Evolutionary conservation across 805 yeast species (phyloP).

Genomic region (Lipomyces sp.): DNA sequence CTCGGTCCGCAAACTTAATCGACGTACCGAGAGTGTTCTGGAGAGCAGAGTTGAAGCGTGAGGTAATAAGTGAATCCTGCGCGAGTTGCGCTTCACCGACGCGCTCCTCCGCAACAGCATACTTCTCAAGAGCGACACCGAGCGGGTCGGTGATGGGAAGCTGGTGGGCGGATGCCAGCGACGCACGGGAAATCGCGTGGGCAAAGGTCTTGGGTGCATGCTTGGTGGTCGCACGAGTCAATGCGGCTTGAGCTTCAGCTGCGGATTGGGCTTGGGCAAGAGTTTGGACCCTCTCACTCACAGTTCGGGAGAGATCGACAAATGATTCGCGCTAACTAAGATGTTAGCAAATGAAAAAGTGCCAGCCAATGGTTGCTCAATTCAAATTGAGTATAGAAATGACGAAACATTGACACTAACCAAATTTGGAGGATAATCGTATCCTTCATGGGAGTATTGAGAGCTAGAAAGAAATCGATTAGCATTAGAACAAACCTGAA

Average conservation of each 20-base stretch:
- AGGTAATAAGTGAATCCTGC: conserved; percentile 74
- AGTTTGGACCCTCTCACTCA: conserved; percentile 66
- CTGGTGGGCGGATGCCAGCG: conserved; percentile 57
- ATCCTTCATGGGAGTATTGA: conserved; percentile 73
- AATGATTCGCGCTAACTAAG: conserved; percentile 66
- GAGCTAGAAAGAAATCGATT: conserved; percentile 46
- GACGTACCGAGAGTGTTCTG: conserved; percentile 64
- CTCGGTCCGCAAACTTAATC: conserved; percentile 65
- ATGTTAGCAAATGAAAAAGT: not conserved
- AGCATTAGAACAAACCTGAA: conserved; percentile 45
- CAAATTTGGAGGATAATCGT: conserved; percentile 80
- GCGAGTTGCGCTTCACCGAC: conserved; percentile 82
- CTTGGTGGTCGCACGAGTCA: conserved; percentile 57
- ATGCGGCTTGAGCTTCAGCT: conserved; percentile 79
- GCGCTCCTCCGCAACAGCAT: conserved; percentile 71
- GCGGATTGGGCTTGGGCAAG: conserved; percentile 75
- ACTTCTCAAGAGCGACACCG: conserved; percentile 65
- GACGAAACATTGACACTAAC: conserved; percentile 29
- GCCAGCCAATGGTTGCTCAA: not conserved
- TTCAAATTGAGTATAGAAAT: not conserved
- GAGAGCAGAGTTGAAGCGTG: conserved; percentile 71
- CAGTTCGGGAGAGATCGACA: conserved; percentile 68
- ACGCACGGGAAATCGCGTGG: conserved; percentile 80
- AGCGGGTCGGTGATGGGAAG: conserved; percentile 56
- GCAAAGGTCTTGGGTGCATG: conserved; percentile 76